Evolutionary conservation across 805 yeast species (phyloP), one percentile per base, ranked within the genome.

Genomic region (Metschnikowia shivogae): DNA sequence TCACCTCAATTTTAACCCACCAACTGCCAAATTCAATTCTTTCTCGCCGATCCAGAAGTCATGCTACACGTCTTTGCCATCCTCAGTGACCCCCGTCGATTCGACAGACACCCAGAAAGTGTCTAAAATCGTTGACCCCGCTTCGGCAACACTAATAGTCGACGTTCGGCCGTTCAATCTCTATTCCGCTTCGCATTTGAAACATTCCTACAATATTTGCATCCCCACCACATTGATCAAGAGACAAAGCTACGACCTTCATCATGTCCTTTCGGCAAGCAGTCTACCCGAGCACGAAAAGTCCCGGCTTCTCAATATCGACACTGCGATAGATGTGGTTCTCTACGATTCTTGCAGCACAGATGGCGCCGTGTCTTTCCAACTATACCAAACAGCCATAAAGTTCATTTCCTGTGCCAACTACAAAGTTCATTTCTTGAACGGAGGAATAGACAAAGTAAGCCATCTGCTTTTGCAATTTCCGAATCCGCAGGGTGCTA

Each of bases 161-260:
- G 77, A 73, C 48, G 63, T 64, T 17, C 57, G 78, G 19, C 70
- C 74, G 4, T 72, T 60, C 55, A 70, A 70, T 46, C 42, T 56
- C 22, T 73, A 60, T 53, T 55, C 63, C 17, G 46, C 52, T 7
- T 54, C 65, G 26, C 64, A 68, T 43, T 44, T 73, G 12, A 49
- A 45, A 11, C 48, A 57, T 22, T 55, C 77, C 17, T 50, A 66
- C 47, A 70, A 72, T 48, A 55, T 71, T 13, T 72, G 76, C 49
- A 56, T 73, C 11, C 78, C 78, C 9, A 64, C 76, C 3, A 73
- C 78, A 1, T 60, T 73, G 22, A 52, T 73, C 28, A 72, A 72
- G 48, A 51, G 78, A 40, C 59, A 57, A 34, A 61, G 68, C 27
- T 67, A 64, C 42, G 62, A 57, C 41, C 49, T 73, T 28, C 46